Percentiles rank a stretch among this genome's conserved stretches.
These are phyloP conservation scores for Fusarium piperis DNA, from an alignment of 2,329 filamentous ascomycete species.

Conservation along the genomic window DNA sequence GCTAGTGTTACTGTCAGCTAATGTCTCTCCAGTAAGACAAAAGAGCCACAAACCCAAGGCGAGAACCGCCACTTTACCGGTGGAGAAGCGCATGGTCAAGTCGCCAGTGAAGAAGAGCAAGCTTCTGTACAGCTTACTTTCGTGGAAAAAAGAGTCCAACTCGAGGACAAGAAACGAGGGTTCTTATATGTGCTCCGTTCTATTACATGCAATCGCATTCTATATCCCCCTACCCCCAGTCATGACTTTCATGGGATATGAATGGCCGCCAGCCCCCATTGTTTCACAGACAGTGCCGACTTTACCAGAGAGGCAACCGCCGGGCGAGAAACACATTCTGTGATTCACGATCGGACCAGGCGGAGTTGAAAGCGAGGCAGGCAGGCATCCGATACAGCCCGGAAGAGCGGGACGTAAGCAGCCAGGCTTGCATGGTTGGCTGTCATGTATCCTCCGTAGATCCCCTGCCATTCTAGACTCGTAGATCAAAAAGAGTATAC, in stretches of 20 bases:
- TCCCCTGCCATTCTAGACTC: not conserved
- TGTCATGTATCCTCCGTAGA: not conserved
- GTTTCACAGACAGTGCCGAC: not conserved
- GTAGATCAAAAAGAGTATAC: not conserved
- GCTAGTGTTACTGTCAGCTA: not conserved
- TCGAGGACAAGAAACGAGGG: not conserved
- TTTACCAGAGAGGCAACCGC: not conserved
- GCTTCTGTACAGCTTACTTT: not conserved
- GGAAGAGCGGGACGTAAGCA: not conserved
- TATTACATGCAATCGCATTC: not conserved
- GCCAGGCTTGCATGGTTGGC: not conserved
- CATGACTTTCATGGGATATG: not conserved
- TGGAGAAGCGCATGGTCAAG: constrained; percentile 9
- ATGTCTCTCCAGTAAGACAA: rapidly evolving
- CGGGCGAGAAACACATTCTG: not conserved
- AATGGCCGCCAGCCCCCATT: not conserved
- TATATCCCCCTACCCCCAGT: not conserved
- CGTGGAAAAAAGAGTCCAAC: not conserved
- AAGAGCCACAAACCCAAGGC: constrained; percentile 1
- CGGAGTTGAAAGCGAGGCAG: not conserved
- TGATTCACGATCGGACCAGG: not conserved
- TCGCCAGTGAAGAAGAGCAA: not conserved
- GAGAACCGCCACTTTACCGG: not conserved
- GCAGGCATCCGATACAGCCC: not conserved
- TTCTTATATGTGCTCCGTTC: not conserved